These are phyloP conservation scores for Heritiera fomes DNA, from an alignment of 345 rosid genomes.

Conservation along the genomic window DNA sequence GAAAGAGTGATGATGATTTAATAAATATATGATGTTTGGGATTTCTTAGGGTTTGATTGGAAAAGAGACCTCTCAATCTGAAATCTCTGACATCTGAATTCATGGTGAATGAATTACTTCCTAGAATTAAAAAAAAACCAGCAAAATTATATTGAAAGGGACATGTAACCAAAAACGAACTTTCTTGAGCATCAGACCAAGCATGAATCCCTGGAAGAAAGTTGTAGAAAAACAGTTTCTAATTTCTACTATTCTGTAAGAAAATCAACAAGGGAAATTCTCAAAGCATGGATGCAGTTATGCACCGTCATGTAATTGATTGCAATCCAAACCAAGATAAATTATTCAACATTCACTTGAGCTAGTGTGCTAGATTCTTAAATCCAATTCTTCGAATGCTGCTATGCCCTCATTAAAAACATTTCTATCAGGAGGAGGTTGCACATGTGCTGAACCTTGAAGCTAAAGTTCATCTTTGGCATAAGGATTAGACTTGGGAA, in stretches of 20 bases:
- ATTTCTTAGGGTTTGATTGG: not conserved
- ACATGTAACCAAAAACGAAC: slow-evolving; percentile 14
- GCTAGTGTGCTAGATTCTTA: slow-evolving; percentile 8
- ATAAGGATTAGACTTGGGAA: no score
- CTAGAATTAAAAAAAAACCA: no score
- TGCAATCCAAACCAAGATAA: not conserved
- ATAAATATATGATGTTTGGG: not conserved
- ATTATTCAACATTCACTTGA: slow-evolving; percentile 23
- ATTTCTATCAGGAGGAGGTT: slow-evolving; percentile 19
- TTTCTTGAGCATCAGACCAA: not conserved
- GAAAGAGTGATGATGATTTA: no score
- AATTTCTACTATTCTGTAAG: not conserved
- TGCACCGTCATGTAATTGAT: not conserved
- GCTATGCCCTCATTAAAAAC: not conserved
- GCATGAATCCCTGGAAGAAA: not conserved
- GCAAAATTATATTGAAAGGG: not conserved
- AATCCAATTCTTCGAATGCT: not conserved
- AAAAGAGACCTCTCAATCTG: not conserved
- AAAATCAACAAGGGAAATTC: not conserved
- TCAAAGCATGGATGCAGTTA: not conserved
- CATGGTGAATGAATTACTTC: not conserved
- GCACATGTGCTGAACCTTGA: slow-evolving; percentile 29
- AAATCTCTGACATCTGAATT: not conserved
- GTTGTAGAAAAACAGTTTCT: not conserved
- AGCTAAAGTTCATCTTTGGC: no score